Conservation (phyloP, 257 asterid genomes). For the Plectranthus barbatus region DNA sequence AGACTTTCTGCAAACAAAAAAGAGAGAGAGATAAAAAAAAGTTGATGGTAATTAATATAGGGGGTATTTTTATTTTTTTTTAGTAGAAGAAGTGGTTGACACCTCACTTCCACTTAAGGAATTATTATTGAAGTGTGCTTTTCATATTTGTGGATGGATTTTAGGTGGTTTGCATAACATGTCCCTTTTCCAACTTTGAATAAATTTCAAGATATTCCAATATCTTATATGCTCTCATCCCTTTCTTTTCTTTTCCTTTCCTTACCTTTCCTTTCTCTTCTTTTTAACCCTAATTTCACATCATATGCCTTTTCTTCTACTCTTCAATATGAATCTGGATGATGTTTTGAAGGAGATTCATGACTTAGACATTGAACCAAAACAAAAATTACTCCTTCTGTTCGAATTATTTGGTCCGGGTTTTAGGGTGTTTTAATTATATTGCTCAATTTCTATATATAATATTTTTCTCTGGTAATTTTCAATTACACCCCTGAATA, state of each 20-base stretch:
- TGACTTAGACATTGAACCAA: too few species aligned
- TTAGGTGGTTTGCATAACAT: slow-evolving; percentile 21
- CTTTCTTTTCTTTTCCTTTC: background rate
- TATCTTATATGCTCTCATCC: slow-evolving; percentile 16
- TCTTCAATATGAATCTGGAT: too few species aligned
- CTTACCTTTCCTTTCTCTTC: background rate
- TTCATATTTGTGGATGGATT: slow-evolving; percentile 17
- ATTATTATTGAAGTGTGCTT: slow-evolving; percentile 11
- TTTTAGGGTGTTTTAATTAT: too few species aligned
- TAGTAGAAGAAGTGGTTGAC: slow-evolving; percentile 40
- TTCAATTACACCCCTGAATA: too few species aligned
- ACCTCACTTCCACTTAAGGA: slow-evolving; percentile 33
- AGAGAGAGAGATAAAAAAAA: slow-evolving; percentile 1
- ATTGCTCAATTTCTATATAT: too few species aligned
- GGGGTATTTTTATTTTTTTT: background rate
- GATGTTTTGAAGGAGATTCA: too few species aligned
- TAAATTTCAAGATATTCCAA: slow-evolving; percentile 18
- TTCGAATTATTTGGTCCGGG: too few species aligned
- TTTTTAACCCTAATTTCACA: too few species aligned
- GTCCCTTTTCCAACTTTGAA: slow-evolving; percentile 21
- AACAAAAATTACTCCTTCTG: too few species aligned
- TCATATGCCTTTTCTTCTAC: too few species aligned
- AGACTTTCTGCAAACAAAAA: slow-evolving; percentile 16
- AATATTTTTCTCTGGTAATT: too few species aligned
- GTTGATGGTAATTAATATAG: background rate